Evolutionary conservation across 768 basidiomycete species (phyloP).

Genomic region (Pleurotus salmoneostramineus): DNA sequence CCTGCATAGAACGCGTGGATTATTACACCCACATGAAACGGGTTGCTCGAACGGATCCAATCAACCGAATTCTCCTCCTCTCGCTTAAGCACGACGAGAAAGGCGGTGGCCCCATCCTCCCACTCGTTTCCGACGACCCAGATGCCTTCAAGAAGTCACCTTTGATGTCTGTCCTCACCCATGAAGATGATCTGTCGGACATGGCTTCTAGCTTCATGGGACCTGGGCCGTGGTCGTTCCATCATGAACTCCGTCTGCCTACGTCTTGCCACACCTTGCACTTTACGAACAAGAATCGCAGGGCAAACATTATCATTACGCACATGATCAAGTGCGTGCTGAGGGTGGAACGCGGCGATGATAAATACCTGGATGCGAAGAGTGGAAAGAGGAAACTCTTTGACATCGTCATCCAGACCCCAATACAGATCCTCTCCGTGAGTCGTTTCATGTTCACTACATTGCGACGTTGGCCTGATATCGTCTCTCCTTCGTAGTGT

Average conservation of each 20-base stretch:
- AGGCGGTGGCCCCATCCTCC: conserved; percentile 62
- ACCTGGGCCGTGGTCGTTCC: conserved; percentile 85
- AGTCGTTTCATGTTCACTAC: conserved; percentile 22
- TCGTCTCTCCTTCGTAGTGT: conserved; percentile 41
- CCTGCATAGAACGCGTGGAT: conserved; percentile 64
- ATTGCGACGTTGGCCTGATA: background rate
- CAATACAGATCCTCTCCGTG: conserved; percentile 85
- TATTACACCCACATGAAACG: conserved; percentile 71
- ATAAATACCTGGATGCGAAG: conserved; percentile 55
- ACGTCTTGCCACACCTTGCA: conserved; percentile 55
- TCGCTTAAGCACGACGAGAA: conserved; percentile 45
- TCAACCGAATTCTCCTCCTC: conserved; percentile 58
- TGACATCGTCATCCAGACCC: conserved; percentile 84
- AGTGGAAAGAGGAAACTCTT: conserved; percentile 75
- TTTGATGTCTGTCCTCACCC: conserved; percentile 43
- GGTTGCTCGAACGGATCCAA: conserved; percentile 65
- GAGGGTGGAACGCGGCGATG: conserved; percentile 80
- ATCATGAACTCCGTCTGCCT: conserved; percentile 67
- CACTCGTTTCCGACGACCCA: conserved; percentile 67
- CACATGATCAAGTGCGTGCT: conserved; percentile 83
- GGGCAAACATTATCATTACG: conserved; percentile 67
- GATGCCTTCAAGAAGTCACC: conserved; percentile 68
- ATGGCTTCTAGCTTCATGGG: conserved; percentile 62
- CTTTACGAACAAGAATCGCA: conserved; percentile 77
- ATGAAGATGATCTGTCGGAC: conserved; percentile 51